These are phyloP conservation scores for Carex myosuroides DNA, from an alignment of 176 grass and related monocot genomes.

Conservation along the genomic window DNA sequence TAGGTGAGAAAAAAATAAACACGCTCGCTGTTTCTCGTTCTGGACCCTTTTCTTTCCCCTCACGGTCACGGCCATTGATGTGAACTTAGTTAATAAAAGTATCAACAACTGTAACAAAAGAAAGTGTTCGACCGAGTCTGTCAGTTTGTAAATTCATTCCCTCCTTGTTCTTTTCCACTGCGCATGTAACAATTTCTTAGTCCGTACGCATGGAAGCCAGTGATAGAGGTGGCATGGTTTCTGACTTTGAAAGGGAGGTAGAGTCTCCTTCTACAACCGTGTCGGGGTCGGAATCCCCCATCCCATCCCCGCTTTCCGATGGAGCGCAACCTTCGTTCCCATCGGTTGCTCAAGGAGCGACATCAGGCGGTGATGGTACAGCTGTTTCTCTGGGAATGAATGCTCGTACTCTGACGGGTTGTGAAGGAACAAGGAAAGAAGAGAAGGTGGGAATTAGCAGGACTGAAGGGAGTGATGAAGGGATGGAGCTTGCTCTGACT, in stretches of 20 bases:
- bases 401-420: conserved; percentile 11
- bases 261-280: conserved; percentile 33
- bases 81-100: not conserved
- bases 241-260: conserved; percentile 16
- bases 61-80: not conserved
- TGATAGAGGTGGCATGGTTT: not conserved
- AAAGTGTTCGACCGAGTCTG: not conserved
- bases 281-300: conserved; percentile 48
- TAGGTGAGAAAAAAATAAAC: not conserved
- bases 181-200: not conserved
- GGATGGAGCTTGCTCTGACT: conserved; percentile 22
- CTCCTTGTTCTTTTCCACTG: not conserved
- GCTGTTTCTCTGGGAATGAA: conserved; percentile 14
- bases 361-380: not conserved
- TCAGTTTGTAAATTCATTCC: not conserved
- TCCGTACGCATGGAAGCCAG: not conserved
- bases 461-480: not conserved
- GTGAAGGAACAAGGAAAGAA: not conserved
- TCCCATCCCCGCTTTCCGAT: conserved; percentile 38
- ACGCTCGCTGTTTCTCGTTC: not conserved
- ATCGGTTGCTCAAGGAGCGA: not conserved
- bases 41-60: not conserved
- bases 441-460: conserved; percentile 5
- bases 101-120: not conserved
- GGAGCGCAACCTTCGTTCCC: not conserved